Evolutionary conservation across 2,329 filamentous ascomycete genomes (phyloP), one percentile per base, ranked within the genome.

Genomic region (Trichoderma arundinaceum): DNA sequence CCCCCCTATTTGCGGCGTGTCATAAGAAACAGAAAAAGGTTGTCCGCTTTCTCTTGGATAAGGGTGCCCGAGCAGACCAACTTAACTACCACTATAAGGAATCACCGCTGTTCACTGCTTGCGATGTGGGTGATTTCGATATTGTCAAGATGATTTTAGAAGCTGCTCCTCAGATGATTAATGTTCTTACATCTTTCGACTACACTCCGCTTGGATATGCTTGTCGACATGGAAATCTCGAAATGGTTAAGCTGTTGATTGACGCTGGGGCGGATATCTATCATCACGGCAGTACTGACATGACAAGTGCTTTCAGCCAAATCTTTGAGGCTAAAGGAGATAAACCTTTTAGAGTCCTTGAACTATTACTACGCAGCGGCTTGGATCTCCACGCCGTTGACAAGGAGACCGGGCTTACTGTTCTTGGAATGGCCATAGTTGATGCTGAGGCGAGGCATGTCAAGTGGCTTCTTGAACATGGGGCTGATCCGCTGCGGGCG

Each of bases 81-180:
- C 51, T 54, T 8, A 68, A 68, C 8, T 57, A 43, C 19, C 59
- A 68, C 15, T 68, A 62, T 15, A 35, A 67, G 13, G 69, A 69
- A 52, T 71, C 72, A 1, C 66, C 70, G 3, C 56, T 73, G 9
- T 59, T 69, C 44, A 49, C 53, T 1, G 71, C 72, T 3, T 72
- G 70, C 33, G 39, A 64, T 4, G 15, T 28, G 12, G 66, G 62
- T 2, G 38, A 66, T 9, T 7, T 68, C 7, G 69, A 72, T 1
- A 65, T 66, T 8, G 65, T 69, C 28, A 68, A 70, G 49, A 44
- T 68, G 22, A 8, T 72, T 3, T 58, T 72, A 15, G 62, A 68
- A 13, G 69, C 61, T 5, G 67, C 66, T 6, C 70, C 71, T 10
- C 53, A 70, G 17, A 68, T 71, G 51, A 61, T 71, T 22, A 63